phyloP scores from a whole-genome alignment of 2,329 filamentous ascomycete genomes.

The Emergomyces orientalis region DNA sequence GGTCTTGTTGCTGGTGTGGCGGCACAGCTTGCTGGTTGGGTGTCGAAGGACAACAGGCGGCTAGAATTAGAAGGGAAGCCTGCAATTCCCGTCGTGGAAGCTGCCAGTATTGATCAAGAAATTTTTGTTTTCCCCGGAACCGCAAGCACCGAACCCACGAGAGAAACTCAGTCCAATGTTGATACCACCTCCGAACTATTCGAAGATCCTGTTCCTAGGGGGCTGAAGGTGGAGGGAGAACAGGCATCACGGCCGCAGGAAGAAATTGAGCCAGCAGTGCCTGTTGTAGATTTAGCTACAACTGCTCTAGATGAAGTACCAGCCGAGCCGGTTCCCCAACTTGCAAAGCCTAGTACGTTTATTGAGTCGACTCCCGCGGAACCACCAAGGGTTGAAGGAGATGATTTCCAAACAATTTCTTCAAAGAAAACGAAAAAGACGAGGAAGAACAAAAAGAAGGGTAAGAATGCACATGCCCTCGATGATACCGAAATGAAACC shows the following conservation, averaged over 20 bases:
- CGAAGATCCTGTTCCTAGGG: not conserved
- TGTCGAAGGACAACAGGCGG: not conserved
- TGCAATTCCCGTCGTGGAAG: not conserved
- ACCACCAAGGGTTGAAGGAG: constrained; percentile 10
- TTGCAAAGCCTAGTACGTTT: not conserved
- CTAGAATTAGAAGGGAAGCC: not conserved
- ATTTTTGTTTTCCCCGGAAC: not conserved
- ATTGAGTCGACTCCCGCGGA: not conserved
- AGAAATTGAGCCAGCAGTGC: not conserved
- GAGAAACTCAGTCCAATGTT: not conserved
- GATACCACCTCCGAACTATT: not conserved
- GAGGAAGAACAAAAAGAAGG: constrained; percentile 19
- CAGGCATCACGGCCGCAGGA: not conserved
- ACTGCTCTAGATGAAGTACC: constrained; percentile 5
- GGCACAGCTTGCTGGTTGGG: not conserved
- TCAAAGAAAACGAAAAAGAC: constrained; percentile 22
- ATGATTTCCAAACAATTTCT: constrained; percentile 9
- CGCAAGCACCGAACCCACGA: not conserved
- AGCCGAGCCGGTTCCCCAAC: not conserved
- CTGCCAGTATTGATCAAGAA: not conserved
- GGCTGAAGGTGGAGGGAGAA: not conserved
- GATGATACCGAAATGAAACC: not conserved
- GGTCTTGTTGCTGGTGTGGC: constrained; percentile 1
- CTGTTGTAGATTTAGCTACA: constrained; percentile 6
- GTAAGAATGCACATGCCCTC: constrained; percentile 1